Evolutionary conservation across 345 rosid genomes (phyloP), one percentile per base, ranked within the genome.

Genomic region (Citropsis articulata): DNA sequence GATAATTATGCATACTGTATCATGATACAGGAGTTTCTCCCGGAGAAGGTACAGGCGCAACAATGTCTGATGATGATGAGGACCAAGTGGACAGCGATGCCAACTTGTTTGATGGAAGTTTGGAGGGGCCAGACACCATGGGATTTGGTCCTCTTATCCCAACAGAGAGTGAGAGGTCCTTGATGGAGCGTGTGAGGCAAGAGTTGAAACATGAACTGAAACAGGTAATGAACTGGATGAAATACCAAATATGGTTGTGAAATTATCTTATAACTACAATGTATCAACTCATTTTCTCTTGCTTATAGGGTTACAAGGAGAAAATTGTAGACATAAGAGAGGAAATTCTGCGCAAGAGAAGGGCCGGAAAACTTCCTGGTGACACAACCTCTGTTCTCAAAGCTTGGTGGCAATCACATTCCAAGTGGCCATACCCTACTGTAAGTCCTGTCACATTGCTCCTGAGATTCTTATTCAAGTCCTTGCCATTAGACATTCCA

Each of bases 341-440:
- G 85, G 99, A 96, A 88, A 96, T 96, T 79, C 53, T 96, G 81
- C 93, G 98, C 67, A 96, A 94, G 86, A 94, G 99, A 87, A 86
- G 99, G 83, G 99, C 99, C 0, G 99, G 99, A 69, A 94, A 96
- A 71, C 92, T 97, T 71, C 98, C 99, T 2, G 99, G 98, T 12
- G 99, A 93, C 78, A 97, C 99, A 4, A 97, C 98, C 40, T 93
- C 98, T 27, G 92, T 91, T 78, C 80, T 97, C 3, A 97, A 94
- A 87, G 66, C 90, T 24, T 94, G 99, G 99, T 96, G 99, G 99
- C 99, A 91, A 78, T 81, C 98, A 42, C 99, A 96, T 84, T 84
- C 95, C 9, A 96, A 96, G 83, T 96, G 98, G 99, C 99, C 99
- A 55, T 92, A 96, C 77, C 99, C 99, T 62, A 97, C 98, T n/a